Conservation (phyloP, 176 grass and related monocot genomes). For the Eremochloa ophiuroides region DNA sequence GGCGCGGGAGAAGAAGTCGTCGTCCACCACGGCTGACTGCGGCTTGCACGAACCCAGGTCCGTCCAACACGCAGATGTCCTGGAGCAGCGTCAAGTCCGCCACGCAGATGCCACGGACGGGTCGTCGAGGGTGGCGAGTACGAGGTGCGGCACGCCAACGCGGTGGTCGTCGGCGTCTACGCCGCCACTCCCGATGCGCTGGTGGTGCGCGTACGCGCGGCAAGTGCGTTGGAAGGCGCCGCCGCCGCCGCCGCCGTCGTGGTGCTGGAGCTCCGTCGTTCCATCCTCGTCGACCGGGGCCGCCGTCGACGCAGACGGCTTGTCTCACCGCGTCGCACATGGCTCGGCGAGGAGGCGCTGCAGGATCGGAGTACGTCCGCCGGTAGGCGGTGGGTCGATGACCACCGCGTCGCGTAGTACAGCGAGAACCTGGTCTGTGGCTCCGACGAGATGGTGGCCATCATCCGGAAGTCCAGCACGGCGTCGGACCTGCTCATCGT, state of each 20-base stretch:
- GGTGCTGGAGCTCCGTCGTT: too few species aligned
- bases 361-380: conserved; percentile 36
- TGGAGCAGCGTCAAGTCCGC: conserved; percentile 39
- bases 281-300: conserved; percentile 61
- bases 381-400: conserved; percentile 48
- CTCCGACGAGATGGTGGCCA: conserved; percentile 55
- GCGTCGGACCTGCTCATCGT: conserved; percentile 62
- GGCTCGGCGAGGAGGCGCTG: conserved; percentile 46
- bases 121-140: too few species aligned
- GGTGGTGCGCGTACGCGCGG: too few species aligned
- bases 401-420: conserved; percentile 40
- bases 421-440: conserved; percentile 40
- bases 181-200: too few species aligned
- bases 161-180: too few species aligned
- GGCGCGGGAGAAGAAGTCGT: conserved; percentile 55
- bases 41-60: conserved; percentile 67
- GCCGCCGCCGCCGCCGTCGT: too few species aligned
- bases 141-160: too few species aligned
- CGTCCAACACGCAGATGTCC: conserved; percentile 56
- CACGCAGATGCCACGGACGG: too few species aligned
- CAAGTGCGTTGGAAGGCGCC: too few species aligned
- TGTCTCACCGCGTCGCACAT: conserved; percentile 49
- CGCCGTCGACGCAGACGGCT: not conserved
- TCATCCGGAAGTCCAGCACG: conserved; percentile 40
- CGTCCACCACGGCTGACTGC: not conserved